phyloP scores from a whole-genome alignment of 805 yeast genomes.

The Scheffersomyces stipitis region DNA sequence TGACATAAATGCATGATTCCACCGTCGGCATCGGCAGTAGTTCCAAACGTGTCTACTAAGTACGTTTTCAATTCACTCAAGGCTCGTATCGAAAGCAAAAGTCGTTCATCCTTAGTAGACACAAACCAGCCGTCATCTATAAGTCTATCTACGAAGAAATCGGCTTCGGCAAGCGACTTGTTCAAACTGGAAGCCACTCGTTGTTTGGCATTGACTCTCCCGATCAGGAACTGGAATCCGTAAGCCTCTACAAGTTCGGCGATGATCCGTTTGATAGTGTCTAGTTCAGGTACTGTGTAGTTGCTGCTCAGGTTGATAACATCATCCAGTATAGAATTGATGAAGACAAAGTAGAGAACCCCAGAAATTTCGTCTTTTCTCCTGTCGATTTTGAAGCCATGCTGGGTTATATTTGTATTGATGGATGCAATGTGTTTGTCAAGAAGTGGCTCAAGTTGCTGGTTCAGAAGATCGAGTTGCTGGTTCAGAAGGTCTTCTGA shows the following conservation, averaged over 20 bases:
- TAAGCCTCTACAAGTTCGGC: constrained; percentile 45
- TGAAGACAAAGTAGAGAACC: constrained; percentile 32
- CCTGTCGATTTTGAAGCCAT: constrained; percentile 46
- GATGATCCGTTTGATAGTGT: constrained; percentile 43
- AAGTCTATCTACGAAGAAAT: constrained; percentile 36
- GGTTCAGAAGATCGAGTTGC: neutral
- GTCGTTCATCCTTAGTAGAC: constrained; percentile 19
- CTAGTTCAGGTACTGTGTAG: constrained; percentile 39
- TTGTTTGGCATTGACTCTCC: constrained; percentile 36
- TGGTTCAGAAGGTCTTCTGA: neutral
- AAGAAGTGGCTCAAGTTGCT: constrained; percentile 3
- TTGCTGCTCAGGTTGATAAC: constrained; percentile 39
- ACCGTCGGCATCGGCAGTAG: constrained; percentile 9
- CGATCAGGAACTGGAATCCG: constrained; percentile 33
- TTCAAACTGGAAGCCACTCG: constrained; percentile 21
- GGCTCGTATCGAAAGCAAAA: constrained; percentile 41
- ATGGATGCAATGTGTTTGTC: constrained; percentile 24
- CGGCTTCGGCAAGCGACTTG: constrained; percentile 36
- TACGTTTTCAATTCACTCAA: constrained; percentile 49
- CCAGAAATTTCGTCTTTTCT: constrained; percentile 35
- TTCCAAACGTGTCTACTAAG: constrained; percentile 45
- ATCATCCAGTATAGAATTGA: constrained; percentile 42
- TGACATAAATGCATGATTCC: constrained; percentile 47
- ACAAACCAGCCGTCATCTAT: constrained; percentile 57
- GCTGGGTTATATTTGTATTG: constrained; percentile 29